These are phyloP conservation scores for Centella asiatica DNA, from an alignment of 129 eudicot genomes.

Conservation along the genomic window DNA sequence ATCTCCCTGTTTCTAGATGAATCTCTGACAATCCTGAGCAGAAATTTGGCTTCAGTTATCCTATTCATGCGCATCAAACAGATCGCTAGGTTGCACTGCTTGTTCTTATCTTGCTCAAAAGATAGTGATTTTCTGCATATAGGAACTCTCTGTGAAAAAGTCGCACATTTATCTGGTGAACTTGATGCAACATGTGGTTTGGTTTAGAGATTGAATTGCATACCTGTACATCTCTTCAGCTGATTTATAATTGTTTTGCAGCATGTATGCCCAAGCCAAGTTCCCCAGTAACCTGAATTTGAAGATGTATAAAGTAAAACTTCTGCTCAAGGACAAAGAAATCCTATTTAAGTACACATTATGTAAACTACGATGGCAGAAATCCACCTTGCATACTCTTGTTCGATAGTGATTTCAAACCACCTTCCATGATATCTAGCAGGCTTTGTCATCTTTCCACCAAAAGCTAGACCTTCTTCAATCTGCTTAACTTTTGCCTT, in stretches of 20 bases:
- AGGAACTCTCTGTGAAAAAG: neutral
- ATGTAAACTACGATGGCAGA: neutral
- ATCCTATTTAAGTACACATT: neutral
- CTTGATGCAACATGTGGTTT: neutral
- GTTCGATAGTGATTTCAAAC: slow-evolving; percentile 58
- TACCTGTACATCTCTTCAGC: slow-evolving; percentile 83
- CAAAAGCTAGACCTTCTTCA: slow-evolving; percentile 53
- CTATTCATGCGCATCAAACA: slow-evolving; percentile 73
- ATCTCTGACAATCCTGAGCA: slow-evolving; percentile 39
- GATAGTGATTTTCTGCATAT: slow-evolving; percentile 75
- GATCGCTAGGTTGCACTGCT: slow-evolving; percentile 79
- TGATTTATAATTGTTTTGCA: slow-evolving; percentile 45
- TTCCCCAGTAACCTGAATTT: slow-evolving; percentile 71
- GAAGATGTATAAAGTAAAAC: slow-evolving; percentile 9
- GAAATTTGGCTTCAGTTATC: slow-evolving; percentile 62
- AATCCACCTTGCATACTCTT: slow-evolving; percentile 76
- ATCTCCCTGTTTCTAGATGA: slow-evolving; percentile 24
- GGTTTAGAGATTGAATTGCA: neutral
- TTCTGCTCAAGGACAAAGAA: neutral
- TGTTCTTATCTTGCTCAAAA: slow-evolving; percentile 77
- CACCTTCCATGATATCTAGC: slow-evolving; percentile 83
- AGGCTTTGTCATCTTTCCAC: slow-evolving; percentile 54
- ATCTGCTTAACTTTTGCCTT: slow-evolving; percentile 48
- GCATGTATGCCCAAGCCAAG: slow-evolving; percentile 88
- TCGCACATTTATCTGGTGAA: neutral